Evolutionary conservation across 2,329 filamentous ascomycete genomes (phyloP), one percentile per base, ranked within the genome.

Genomic region (Cladosporium phlei): DNA sequence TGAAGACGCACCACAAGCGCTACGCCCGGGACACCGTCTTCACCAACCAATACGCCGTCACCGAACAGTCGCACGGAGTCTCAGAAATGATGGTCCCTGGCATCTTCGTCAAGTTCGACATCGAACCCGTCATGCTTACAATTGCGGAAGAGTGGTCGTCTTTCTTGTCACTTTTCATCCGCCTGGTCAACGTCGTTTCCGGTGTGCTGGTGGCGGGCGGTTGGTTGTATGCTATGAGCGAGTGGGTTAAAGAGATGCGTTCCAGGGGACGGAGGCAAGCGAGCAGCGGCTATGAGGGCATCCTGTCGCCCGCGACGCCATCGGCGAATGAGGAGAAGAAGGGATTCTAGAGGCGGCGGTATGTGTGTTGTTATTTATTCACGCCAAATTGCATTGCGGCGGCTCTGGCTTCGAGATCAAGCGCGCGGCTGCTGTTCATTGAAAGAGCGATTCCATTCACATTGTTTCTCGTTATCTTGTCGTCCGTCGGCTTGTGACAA

Each of bases 11-110:
- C 45, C 59, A 62, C 49, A 62, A 61, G 57, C 62, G 60, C 33
- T 61, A 59, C 42, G 68, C 65, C 49, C 57, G 68, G 24, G 78
- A 79, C 59, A 83, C 82, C 45, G 82, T 98, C 63, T 80, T 85
- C 68, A 97, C 93, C 12, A 98, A 98, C 74, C 93, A 98, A 69
- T 98, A 98, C 72, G 93, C 91, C 50, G 93, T 95, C 0, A 97
- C 90, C 1, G 88, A 90, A 63, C 90, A 97, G 72, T 85, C 79
- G 57, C 80, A 83, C 59, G 70, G 75, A 27, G 77, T 94, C 32
- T 72, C 75, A 46, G 85, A 94, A 59, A 81, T 63, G 52, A 71
- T 73, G 49, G 79, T 96, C 1, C 93, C 93, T 0, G 93, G 93
- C 24, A 82, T 98, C 52, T 98, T 97, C 66, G 87, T 98, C 78